These are phyloP conservation scores for Colletotrichum costaricense DNA, from an alignment of 2,329 filamentous ascomycete genomes.

Conservation along the genomic window DNA sequence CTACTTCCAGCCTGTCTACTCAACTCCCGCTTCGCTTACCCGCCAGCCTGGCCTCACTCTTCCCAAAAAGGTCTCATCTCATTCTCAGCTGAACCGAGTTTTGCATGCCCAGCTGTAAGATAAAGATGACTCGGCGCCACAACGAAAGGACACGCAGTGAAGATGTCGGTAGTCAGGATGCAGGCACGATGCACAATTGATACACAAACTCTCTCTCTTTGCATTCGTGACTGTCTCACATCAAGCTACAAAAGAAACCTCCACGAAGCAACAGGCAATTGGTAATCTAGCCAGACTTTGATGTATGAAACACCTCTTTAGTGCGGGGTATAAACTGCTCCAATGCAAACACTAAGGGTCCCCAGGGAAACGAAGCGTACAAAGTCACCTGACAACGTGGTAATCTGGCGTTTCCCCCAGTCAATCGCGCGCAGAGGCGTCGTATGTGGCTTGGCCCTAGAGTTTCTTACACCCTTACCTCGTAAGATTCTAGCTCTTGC, in stretches of 20 bases:
- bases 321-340: background rate
- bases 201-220: background rate
- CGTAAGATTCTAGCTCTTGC: background rate
- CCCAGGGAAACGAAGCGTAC: background rate
- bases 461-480: background rate
- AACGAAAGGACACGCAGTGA: background rate
- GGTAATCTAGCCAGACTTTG: background rate
- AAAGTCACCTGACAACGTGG: conserved; percentile 14
- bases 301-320: background rate
- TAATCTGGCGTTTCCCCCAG: background rate
- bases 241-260: background rate
- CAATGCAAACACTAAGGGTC: background rate
- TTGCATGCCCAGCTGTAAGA: background rate
- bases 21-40: background rate
- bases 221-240: background rate
- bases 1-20: no score
- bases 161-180: background rate
- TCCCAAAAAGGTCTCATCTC: background rate
- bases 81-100: background rate
- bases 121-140: background rate
- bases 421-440: background rate
- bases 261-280: background rate
- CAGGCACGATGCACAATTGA: background rate
- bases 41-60: background rate
- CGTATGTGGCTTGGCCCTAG: background rate